A percentile compares a stretch with the other conserved stretches of the same genome.
phyloP scores from a whole-genome alignment of 805 yeast species.

The Ogataea henricii region DNA sequence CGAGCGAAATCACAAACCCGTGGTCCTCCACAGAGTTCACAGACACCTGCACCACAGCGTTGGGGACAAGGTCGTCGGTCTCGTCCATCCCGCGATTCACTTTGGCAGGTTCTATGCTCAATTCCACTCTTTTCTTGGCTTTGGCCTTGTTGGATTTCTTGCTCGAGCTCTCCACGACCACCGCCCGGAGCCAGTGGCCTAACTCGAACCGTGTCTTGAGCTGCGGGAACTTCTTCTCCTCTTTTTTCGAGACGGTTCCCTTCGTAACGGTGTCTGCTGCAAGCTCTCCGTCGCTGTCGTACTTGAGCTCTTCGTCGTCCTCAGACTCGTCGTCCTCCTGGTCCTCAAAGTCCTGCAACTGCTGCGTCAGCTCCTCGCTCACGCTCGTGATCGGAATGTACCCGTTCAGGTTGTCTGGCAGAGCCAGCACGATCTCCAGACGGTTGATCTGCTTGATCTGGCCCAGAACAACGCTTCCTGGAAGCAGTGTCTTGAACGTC shows the following conservation, averaged over 20 bases:
- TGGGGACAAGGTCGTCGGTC: slow-evolving; percentile 64
- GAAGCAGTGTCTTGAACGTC: slow-evolving; percentile 58
- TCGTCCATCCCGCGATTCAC: slow-evolving; percentile 62
- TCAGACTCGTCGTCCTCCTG: slow-evolving; percentile 44
- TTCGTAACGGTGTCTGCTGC: slow-evolving; percentile 34
- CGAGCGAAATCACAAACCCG: slow-evolving; percentile 78
- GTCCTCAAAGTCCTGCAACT: slow-evolving; percentile 59
- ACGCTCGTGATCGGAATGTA: slow-evolving; percentile 73
- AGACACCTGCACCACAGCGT: slow-evolving; percentile 71
- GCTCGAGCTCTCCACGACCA: slow-evolving; percentile 56
- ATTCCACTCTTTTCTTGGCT: slow-evolving; percentile 61
- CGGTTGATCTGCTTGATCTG: slow-evolving; percentile 64
- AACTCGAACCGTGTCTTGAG: slow-evolving; percentile 54
- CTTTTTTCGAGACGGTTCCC: slow-evolving; percentile 21
- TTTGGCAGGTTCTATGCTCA: slow-evolving; percentile 71
- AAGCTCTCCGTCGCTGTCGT: slow-evolving; percentile 32
- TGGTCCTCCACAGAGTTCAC: slow-evolving; percentile 87
- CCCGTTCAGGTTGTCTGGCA: slow-evolving; percentile 83
- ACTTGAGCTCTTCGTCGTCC: slow-evolving; percentile 25
- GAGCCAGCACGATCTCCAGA: slow-evolving; percentile 64
- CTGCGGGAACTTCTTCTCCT: slow-evolving; percentile 53
- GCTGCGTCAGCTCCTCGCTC: slow-evolving; percentile 59
- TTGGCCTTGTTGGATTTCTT: slow-evolving; percentile 38
- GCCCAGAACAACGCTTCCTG: slow-evolving; percentile 78
- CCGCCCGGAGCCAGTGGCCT: slow-evolving; percentile 89